Evolutionary conservation across 106 monocot species (phyloP).

Genomic region (Dendrobium catenatum): DNA sequence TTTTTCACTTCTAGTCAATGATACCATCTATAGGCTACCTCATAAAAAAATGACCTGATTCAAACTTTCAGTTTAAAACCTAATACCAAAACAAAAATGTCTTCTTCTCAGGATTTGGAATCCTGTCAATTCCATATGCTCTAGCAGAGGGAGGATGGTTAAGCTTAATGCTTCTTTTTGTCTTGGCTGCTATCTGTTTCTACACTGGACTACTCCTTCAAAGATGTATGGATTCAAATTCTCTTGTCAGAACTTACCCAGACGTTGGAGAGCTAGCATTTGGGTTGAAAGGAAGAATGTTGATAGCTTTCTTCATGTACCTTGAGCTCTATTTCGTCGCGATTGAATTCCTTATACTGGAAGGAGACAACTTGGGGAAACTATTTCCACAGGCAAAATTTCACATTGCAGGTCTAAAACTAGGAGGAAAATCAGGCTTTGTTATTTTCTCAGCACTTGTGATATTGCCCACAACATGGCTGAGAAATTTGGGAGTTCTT

Average conservation of each 20-base stretch:
- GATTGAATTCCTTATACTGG: conserved; percentile 66
- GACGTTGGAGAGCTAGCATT: conserved; percentile 86
- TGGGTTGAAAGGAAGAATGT: conserved; percentile 48
- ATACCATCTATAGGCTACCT: no score
- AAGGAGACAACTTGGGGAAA: conserved; percentile 78
- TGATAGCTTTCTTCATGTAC: conserved; percentile 66
- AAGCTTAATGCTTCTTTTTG: conserved; percentile 50
- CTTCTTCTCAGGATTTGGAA: conserved; percentile 51
- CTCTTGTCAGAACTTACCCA: conserved; percentile 63
- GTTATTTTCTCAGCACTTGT: conserved; percentile 45
- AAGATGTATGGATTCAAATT: conserved; percentile 69
- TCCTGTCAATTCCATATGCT: conserved; percentile 81
- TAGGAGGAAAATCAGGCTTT: conserved; percentile 54
- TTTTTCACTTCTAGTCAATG: no score
- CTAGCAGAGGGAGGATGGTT: conserved; percentile 77
- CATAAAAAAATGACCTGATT: no score
- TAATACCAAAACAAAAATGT: background rate
- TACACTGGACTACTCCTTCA: conserved; percentile 71
- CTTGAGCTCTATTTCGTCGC: conserved; percentile 75
- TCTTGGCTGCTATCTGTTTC: conserved; percentile 48
- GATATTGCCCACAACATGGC: conserved; percentile 77
- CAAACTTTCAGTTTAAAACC: background rate
- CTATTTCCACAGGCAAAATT: conserved; percentile 45
- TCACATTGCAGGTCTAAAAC: conserved; percentile 17
- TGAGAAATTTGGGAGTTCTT: conserved; percentile 52